Evolutionary conservation across 129 eudicot genomes (phyloP).

Genomic region (Flaveria trinervia): DNA sequence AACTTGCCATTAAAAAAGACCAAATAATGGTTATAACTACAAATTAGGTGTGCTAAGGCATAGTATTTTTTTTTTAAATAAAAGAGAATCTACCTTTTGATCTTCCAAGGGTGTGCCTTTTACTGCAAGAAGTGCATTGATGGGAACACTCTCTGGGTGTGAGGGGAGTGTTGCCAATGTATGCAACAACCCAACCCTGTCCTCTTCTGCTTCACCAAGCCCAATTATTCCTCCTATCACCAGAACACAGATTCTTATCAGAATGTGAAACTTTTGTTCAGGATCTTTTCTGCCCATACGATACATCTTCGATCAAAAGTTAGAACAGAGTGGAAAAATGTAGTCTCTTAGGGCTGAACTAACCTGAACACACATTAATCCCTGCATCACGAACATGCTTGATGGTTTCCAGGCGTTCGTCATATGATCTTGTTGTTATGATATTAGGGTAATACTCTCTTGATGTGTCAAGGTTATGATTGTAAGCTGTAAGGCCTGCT

Average conservation of each 20-base stretch:
- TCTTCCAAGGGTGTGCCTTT: slow-evolving; percentile 97
- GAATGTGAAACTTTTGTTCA: slow-evolving; percentile 3
- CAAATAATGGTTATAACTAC: neutral
- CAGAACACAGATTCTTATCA: slow-evolving; percentile 21
- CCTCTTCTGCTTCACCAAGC: slow-evolving; percentile 95
- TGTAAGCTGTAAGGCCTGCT: slow-evolving; percentile 98
- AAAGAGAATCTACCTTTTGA: slow-evolving; percentile 64
- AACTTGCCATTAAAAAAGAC: neutral
- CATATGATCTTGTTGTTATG: slow-evolving; percentile 86
- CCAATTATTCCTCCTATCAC: slow-evolving; percentile 93
- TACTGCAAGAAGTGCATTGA: slow-evolving; percentile 90
- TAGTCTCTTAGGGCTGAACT: neutral
- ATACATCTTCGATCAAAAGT: slow-evolving; percentile 2
- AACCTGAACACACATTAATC: slow-evolving; percentile 97
- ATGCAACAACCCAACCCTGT: slow-evolving; percentile 87
- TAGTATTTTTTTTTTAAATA: too few species aligned
- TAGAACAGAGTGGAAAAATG: slow-evolving; percentile 7
- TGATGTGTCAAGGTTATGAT: slow-evolving; percentile 98
- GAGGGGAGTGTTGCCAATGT: slow-evolving; percentile 94
- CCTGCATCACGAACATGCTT: slow-evolving; percentile 97
- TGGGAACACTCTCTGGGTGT: slow-evolving; percentile 99
- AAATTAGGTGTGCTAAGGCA: neutral
- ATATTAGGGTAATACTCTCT: slow-evolving; percentile 93
- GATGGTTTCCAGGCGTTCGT: slow-evolving; percentile 89
- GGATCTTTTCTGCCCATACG: neutral